Evolutionary conservation across 441 rosid species (phyloP).

Genomic region (Monsonia emarginata): DNA sequence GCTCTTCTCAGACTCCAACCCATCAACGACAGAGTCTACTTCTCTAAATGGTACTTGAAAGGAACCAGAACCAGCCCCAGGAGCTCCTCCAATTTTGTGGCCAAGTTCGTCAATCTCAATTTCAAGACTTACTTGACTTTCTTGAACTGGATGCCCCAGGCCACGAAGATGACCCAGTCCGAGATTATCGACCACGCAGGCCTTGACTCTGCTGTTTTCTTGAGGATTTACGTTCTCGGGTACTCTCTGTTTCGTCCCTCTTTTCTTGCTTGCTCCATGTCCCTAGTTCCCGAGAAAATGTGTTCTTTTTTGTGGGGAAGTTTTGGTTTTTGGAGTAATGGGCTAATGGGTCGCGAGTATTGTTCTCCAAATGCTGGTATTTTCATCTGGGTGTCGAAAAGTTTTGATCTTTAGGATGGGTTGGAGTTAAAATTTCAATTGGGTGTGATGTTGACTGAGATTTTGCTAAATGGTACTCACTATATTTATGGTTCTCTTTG

Average conservation of each 20-base stretch:
- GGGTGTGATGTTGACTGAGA: not conserved
- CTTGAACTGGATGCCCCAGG: constrained; percentile 98
- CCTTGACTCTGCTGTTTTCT: constrained; percentile 83
- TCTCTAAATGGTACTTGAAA: constrained; percentile 70
- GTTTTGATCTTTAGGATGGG: not conserved
- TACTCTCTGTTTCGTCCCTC: constrained; percentile 17
- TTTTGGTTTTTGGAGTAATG: too few species aligned
- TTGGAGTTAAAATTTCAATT: not conserved
- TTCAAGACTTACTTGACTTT: constrained; percentile 62
- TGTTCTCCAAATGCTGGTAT: too few species aligned
- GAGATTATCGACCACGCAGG: constrained; percentile 85
- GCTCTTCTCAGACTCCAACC: constrained; percentile 84
- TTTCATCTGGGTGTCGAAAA: not conserved
- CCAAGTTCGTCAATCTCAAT: constrained; percentile 73
- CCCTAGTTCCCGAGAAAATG: not conserved
- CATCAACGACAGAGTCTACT: constrained; percentile 84
- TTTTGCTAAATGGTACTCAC: not conserved
- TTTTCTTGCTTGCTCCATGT: not conserved
- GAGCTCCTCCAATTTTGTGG: constrained; percentile 42
- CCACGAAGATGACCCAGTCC: constrained; percentile 67
- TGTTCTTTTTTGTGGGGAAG: too few species aligned
- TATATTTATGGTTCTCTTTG: not conserved
- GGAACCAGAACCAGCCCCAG: constrained; percentile 66
- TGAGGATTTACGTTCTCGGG: constrained; percentile 90
- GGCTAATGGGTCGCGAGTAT: too few species aligned